Evolutionary conservation across 306 rosid genomes (phyloP).

Genomic region (Dalbergia cochinchinensis): DNA sequence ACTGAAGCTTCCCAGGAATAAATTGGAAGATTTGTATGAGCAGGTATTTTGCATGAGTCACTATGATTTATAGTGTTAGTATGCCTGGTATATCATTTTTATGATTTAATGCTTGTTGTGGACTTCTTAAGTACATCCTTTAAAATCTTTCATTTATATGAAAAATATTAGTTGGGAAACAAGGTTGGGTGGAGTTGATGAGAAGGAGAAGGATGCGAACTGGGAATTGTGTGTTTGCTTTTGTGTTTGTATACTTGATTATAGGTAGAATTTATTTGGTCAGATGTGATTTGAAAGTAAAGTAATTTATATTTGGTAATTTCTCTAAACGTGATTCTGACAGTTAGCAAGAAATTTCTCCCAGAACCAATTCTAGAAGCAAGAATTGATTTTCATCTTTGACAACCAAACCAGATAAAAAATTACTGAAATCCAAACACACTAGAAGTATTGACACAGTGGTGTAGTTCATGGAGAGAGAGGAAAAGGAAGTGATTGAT

Average conservation of each 20-base stretch:
- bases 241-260: too few species aligned
- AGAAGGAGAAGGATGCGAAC: background rate
- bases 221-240: background rate
- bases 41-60: slow-evolving; percentile 62
- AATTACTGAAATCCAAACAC: too few species aligned
- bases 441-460: background rate
- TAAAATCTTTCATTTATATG: slow-evolving; percentile 7
- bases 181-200: background rate
- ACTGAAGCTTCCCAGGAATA: slow-evolving; percentile 95
- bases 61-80: background rate
- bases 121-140: background rate
- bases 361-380: too few species aligned
- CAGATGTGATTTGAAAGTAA: too few species aligned
- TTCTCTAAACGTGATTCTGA: too few species aligned
- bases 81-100: background rate
- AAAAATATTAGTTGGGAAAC: background rate
- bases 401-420: too few species aligned
- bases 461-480: background rate
- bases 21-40: slow-evolving; percentile 96
- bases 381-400: too few species aligned
- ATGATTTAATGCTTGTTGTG: background rate
- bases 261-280: too few species aligned
- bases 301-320: too few species aligned
- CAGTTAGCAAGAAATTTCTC: too few species aligned
- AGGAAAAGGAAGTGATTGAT: background rate